Conservation (phyloP, 2,329 filamentous ascomycete genomes). For the Tolypocladium pustulatum region DNA sequence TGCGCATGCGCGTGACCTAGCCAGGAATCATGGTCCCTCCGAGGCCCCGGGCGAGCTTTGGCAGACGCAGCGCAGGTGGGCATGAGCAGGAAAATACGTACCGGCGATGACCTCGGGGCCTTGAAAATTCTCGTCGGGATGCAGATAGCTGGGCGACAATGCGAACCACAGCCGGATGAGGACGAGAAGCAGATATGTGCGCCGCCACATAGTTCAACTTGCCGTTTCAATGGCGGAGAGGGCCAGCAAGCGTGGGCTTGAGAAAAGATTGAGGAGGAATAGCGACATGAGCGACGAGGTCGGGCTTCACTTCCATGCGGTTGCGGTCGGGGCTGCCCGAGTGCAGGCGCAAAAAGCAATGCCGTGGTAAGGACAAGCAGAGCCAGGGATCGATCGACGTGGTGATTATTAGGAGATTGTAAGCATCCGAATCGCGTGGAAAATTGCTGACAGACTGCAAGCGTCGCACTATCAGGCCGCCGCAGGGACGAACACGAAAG, state of each 20-base stretch:
- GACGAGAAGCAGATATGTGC: conserved; percentile 75
- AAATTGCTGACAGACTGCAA: background rate
- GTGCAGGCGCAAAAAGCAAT: background rate
- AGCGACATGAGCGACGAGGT: conserved; percentile 9
- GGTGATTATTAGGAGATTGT: background rate
- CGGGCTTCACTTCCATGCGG: background rate
- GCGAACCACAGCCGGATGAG: conserved; percentile 89
- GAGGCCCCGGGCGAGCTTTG: background rate
- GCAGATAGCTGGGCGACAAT: conserved; percentile 87
- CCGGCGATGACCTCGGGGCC: conserved; percentile 94
- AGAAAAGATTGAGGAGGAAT: conserved; percentile 1
- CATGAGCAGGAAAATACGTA: conserved; percentile 33
- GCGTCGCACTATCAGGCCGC: background rate
- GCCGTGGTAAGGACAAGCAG: background rate
- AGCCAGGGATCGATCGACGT: background rate
- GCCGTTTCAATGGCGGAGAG: conserved; percentile 4
- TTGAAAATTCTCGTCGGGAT: conserved; percentile 98
- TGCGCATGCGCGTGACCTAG: background rate
- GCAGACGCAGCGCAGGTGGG: background rate
- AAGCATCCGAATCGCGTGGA: background rate
- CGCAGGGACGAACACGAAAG: background rate
- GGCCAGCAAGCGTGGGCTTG: conserved; percentile 16
- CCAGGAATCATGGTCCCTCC: background rate
- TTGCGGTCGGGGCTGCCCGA: background rate
- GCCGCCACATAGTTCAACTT: conserved; percentile 66